Base-by-base conservation (phyloP, 2,329 filamentous ascomycete species). In the Teratosphaeriaceae sp. region DNA sequence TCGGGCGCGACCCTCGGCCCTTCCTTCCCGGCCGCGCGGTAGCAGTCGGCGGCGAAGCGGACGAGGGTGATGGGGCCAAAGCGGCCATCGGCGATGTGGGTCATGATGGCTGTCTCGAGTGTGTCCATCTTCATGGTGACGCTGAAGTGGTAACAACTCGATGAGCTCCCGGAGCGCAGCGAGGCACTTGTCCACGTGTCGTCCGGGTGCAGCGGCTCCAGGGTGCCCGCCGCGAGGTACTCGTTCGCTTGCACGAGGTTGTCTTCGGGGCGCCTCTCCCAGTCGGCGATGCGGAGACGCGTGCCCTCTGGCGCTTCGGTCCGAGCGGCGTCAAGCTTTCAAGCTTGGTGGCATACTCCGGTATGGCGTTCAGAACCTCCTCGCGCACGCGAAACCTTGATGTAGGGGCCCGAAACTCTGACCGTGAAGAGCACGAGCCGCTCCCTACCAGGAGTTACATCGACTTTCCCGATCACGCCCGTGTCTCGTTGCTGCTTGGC, bases 171-270 rank as follows among this genome's bases (percentile, higher is more conserved):
- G 21, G 29, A 46, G 35, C 2, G 20, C 29, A 8, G 18, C 9
- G 15, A 18, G 38, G 24, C 26, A 18, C 11, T 29, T 31, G 3
- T 30, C 3, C 2, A 15, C 20, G 23, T n/a, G n/a, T n/a, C 30
- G 7, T 23, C 12, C 13, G 12, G 15, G n/a, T 26, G 12, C 13
- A 47, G 20, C 1, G 31, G 12, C 18, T 38, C 24, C 7, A 49
- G 36, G 3, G 13, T 24, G 12, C 30, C 27, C 7, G 33, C 23
- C 11, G 16, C n/a, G 8, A 44, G 15, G 33, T 33, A 46, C 6
- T 39, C 31, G 21, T 46, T 31, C 2, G 40, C 37, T 15, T 44
- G 37, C 12, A 44, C n/a, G 21, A 46, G 23, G 4, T 37, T 29
- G 1, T 27, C 31, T 9, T 45, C 34, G 4, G 38, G 19, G 27